Base-by-base conservation (phyloP, 305 asterid genomes). In the Solanum hybrid region DNA sequence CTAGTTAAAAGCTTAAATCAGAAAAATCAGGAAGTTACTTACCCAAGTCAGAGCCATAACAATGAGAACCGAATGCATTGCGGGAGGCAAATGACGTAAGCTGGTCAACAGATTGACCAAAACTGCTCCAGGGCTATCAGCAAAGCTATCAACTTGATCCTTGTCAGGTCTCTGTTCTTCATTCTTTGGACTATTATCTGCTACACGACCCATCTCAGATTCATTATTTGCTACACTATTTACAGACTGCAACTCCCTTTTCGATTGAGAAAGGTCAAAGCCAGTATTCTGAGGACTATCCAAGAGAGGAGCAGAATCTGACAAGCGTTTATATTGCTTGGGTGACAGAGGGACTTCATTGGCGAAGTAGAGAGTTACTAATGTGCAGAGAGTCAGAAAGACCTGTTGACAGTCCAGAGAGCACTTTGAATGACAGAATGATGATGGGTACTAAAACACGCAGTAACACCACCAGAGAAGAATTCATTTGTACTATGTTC, bases 1-100 rank as follows among this genome's bases (percentile, higher is more conserved):
- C 13, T 66, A 76, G 13, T 66, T 29, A 60, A 91, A 71, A 51
- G 87, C 76, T 14, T 72, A 81, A 87, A 22, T 16, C 29, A 42
- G 35, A 89, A 14, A 76, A 91, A 36, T 12, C 64, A 7, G 8
- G 14, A 10, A 78, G 77, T 29, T 66, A 77, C 91, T 88, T 93
- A 98, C 99, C 99, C 99, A 98, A 88, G 99, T 98, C 94, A 98
- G 94, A 80, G 99, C 99, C 99, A 98, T 98, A 92, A 98, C 99
- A 73, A 95, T 85, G 89, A 98, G 97, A 91, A 98, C 99, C 13
- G 99, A 94, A 89, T 98, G 98, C 99, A 98, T 96, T 37, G 95
- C 98, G 29, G 98, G 98, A 89, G 99, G 99, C 92, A 98, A 94
- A 93, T 95, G 99, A 75, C 99, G 98, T 91, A 98, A 94, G 92